Evolutionary conservation across 768 basidiomycete species (phyloP).

Genomic region (Termitomyces sp.): DNA sequence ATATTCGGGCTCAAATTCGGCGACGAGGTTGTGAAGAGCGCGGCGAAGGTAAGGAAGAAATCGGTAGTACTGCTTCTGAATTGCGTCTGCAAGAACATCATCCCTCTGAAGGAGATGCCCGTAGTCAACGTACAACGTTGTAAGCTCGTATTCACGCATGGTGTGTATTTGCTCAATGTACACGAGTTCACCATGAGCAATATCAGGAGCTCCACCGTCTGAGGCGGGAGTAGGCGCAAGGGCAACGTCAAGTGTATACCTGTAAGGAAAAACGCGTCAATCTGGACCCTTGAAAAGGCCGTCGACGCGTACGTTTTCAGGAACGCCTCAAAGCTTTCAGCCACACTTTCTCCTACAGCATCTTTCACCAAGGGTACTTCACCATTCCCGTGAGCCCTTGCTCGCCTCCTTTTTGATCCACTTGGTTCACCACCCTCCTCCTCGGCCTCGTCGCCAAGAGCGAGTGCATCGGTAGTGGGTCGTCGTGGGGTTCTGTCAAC

Average conservation of each 20-base stretch:
- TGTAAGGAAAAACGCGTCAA: slow-evolving; percentile 25
- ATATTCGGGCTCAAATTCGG: slow-evolving; percentile 88
- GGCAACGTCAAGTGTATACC: slow-evolving; percentile 79
- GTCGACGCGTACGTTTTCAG: slow-evolving; percentile 68
- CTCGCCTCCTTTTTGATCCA: slow-evolving; percentile 36
- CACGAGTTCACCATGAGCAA: slow-evolving; percentile 56
- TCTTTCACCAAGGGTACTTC: slow-evolving; percentile 89
- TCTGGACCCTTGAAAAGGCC: background rate
- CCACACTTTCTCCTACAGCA: slow-evolving; percentile 92
- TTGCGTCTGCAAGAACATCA: slow-evolving; percentile 90
- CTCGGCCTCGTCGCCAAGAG: slow-evolving; percentile 49
- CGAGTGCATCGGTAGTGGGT: slow-evolving; percentile 45
- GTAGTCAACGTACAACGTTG: slow-evolving; percentile 96
- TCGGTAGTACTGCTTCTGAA: slow-evolving; percentile 93
- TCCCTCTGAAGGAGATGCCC: slow-evolving; percentile 85
- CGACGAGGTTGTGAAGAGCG: slow-evolving; percentile 84
- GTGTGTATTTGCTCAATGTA: slow-evolving; percentile 93
- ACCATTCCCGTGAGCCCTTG: slow-evolving; percentile 43
- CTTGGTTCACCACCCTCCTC: slow-evolving; percentile 31
- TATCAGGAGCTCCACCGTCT: slow-evolving; percentile 55
- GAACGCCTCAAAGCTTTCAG: slow-evolving; percentile 88
- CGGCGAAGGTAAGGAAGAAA: slow-evolving; percentile 93
- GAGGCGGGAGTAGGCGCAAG: slow-evolving; percentile 78
- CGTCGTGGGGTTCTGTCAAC: slow-evolving; percentile 31
- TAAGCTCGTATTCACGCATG: slow-evolving; percentile 92